These are phyloP conservation scores for Chaetomium cochliodes DNA, from an alignment of 495 filamentous ascomycete genomes.

Conservation along the genomic window DNA sequence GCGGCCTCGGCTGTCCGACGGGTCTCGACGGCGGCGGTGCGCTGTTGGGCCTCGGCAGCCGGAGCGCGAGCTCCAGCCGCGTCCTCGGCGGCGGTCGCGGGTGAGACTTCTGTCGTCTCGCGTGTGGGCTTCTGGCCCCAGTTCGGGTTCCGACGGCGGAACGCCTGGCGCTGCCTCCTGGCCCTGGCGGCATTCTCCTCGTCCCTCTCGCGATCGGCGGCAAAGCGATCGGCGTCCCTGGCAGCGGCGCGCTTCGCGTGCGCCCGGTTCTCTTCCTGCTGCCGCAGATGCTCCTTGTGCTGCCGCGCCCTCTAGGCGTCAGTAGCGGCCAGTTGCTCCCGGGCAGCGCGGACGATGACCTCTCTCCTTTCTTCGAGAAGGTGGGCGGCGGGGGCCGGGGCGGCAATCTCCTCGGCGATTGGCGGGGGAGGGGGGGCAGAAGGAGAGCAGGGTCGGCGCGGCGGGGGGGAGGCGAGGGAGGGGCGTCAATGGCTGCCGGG, in stretches of 20 bases:
- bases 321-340: not conserved
- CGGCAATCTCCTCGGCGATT: not conserved
- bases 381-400: not conserved
- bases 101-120: not conserved
- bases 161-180: too few species aligned
- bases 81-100: not conserved
- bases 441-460: not conserved
- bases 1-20: not conserved
- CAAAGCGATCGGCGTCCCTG: not conserved
- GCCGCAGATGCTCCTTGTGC: not conserved
- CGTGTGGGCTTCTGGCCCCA: too few species aligned
- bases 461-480: not conserved
- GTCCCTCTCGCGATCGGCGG: too few species aligned
- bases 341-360: not conserved
- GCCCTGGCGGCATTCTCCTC: too few species aligned
- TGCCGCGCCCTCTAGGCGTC: not conserved
- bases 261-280: not conserved
- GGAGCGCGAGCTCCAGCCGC: too few species aligned
- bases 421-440: not conserved
- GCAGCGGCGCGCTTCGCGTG: not conserved
- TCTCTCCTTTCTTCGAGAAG: not conserved
- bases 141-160: too few species aligned
- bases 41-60: too few species aligned
- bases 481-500: not conserved
- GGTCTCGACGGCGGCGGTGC: not conserved